Base-by-base conservation (phyloP, 2,329 filamentous ascomycete species). In the Alternaria brassicicola region DNA sequence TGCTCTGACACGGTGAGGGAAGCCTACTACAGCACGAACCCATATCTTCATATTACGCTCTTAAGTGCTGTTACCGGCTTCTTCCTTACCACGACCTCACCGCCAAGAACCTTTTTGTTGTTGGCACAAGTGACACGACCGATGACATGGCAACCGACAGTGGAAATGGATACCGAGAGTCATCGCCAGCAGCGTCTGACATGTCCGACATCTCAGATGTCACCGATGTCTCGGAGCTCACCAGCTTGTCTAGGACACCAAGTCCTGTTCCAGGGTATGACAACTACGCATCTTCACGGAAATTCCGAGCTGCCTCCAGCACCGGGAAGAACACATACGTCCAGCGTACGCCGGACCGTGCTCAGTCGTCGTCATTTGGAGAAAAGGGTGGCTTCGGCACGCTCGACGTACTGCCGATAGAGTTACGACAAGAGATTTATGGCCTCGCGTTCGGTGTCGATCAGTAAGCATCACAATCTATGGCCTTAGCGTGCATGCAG, bases 341-440 rank as follows among this genome's bases (percentile, higher is more conserved):
- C 7, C 25, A 31, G 8, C 4, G 13, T 8, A 5, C 12, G 30
- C 30, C 12, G 12, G 30, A 31, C 12, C 30, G 12, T 15, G 19
- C 4, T 42, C 4, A 26, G 39, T 12, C 23, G 4, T 4, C 21
- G 26, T 42, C 39, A 4, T n/a, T 26, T 13, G 25, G 15, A 26
- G 46, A 28, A 7, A 6, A 42, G 13, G 58, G 49, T 4, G 61
- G 58, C 3, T 48, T 54, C 31, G 65, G 63, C 10, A 45, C 52
- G 7, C 45, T 67, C 13, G 52, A 53, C 10, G 25, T 15, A 3
- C 31, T 67, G 0, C 61, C 65, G 4, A 49, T 42, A 7, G 65
- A 67, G 28, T 50, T 64, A 8, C 57, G 65, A 1, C 57, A 66
- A 19, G 39, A 43, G 15, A 61, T 67, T 3, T 64, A 58, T 15